Base-by-base conservation (phyloP, 2,329 filamentous ascomycete genomes). In the Ilyonectria mors-panacis region DNA sequence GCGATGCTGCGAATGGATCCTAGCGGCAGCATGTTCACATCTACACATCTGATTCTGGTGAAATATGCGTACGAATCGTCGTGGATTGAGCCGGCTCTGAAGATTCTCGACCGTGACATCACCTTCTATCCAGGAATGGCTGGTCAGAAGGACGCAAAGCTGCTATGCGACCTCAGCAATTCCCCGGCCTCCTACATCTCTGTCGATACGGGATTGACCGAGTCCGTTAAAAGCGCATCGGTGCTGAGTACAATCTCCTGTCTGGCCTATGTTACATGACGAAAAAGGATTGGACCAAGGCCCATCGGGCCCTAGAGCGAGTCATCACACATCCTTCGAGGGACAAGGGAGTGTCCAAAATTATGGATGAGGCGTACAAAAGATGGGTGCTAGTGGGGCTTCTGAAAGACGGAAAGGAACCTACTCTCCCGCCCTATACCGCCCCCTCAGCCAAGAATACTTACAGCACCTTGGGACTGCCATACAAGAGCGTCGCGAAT, bases 301-400 rank as follows among this genome's bases (percentile, higher is more conserved):
- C 92, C 0, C 81, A 86, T 17, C 85, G 85, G 42, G 89, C 90
- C 33, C 85, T 94, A 28, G 88, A 90, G 72, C 85, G 88, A 65
- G 87, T 89, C 48, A 84, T 97, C 39, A 88, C 91, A 3, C 90
- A 91, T 64, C 93, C 94, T 1, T 84, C 86, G 0, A 85, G 84
- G 58, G 91, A 90, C 21, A 83, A 85, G 35, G 86, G 89, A 39
- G 85, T 89, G 13, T 95, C 92, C 79, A 91, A 90, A 78, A 86
- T 97, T 57, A 96, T 96, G 92, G 85, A 93, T 4, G 94, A 97
- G 71, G 93, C 94, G 6, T 95, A 97, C 84, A 97, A 95, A 82
- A 97, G 95, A 80, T 98, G 94, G 93, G 78, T 97, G 9, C 83
- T 99, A 17, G 87, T 94, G 10, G 89, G 90, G 59, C 85, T 98